These are phyloP conservation scores for Coemansia sp. DNA, from an alignment of 371 early-diverging fungal genomes.

Conservation along the genomic window DNA sequence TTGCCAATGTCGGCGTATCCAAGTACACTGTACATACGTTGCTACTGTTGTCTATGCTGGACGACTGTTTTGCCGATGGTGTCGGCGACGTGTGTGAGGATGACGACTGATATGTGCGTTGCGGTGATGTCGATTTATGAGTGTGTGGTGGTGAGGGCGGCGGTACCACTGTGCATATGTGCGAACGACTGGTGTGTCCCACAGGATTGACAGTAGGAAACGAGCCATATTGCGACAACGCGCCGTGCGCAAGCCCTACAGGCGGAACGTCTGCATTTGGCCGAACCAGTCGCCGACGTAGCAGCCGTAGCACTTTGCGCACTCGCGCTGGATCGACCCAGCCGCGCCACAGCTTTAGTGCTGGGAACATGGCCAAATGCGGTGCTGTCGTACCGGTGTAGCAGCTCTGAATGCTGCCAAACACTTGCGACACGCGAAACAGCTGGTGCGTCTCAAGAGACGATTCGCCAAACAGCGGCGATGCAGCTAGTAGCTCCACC, in stretches of 20 bases:
- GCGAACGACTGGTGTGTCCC: background rate
- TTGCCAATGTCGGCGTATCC: conserved; percentile 17
- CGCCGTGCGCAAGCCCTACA: background rate
- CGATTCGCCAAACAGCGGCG: conserved; percentile 37
- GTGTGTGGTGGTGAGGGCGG: conserved; percentile 34
- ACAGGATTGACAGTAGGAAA: background rate
- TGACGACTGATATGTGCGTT: conserved; percentile 16
- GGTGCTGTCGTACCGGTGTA: background rate
- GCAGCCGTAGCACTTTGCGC: conserved; percentile 16
- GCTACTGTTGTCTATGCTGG: background rate
- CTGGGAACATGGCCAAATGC: conserved; percentile 8
- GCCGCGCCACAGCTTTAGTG: conserved; percentile 36
- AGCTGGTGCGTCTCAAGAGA: conserved; percentile 39
- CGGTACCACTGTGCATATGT: background rate
- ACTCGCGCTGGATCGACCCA: conserved; percentile 32
- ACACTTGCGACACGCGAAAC: conserved; percentile 37
- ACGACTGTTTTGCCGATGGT: background rate
- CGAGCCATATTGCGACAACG: background rate
- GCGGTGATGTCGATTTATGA: background rate
- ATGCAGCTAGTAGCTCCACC: conserved; percentile 19
- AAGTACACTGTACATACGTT: conserved; percentile 13
- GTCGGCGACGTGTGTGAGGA: background rate
- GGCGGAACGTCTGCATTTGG: background rate
- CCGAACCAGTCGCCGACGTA: conserved; percentile 15
- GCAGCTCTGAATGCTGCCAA: conserved; percentile 21